Percentiles rank a stretch among this genome's conserved stretches.
phyloP scores from a whole-genome alignment of 371 early-diverging fungal species.

The Lichtheimia ornata region DNA sequence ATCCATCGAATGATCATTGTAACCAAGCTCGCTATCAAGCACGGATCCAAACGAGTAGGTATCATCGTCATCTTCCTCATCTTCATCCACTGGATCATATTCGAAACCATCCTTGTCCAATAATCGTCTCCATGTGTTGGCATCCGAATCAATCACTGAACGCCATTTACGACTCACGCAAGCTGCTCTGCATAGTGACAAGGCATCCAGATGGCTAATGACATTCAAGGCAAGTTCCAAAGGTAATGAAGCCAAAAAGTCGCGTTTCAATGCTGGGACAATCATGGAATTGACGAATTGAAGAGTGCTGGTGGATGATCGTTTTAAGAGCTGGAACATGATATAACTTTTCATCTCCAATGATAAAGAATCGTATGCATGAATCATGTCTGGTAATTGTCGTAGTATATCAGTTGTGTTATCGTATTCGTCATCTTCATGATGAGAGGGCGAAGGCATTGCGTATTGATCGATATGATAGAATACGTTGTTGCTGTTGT shows the following conservation, averaged over 20 bases:
- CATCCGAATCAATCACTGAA: constrained; percentile 74
- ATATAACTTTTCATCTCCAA: constrained; percentile 34
- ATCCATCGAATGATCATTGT: neutral
- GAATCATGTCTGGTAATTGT: constrained; percentile 24
- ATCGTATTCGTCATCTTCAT: constrained; percentile 5
- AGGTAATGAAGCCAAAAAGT: constrained; percentile 84
- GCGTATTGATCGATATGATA: constrained; percentile 16
- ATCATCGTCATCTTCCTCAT: neutral
- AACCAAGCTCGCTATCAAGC: neutral
- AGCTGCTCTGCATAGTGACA: constrained; percentile 79
- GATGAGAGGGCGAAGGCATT: constrained; percentile 18
- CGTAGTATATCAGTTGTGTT: constrained; percentile 11
- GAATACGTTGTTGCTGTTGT: neutral
- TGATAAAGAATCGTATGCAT: constrained; percentile 39
- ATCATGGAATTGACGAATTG: constrained; percentile 84
- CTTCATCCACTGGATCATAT: constrained; percentile 5
- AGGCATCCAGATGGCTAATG: constrained; percentile 78
- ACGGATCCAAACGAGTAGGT: neutral
- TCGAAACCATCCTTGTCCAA: constrained; percentile 55
- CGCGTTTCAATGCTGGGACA: constrained; percentile 80
- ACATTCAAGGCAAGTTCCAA: constrained; percentile 74
- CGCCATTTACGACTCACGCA: constrained; percentile 81
- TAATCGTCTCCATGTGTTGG: constrained; percentile 58
- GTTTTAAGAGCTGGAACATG: constrained; percentile 43
- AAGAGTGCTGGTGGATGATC: constrained; percentile 58